phyloP scores from a whole-genome alignment of 768 basidiomycete species.

The Zangia roseola region DNA sequence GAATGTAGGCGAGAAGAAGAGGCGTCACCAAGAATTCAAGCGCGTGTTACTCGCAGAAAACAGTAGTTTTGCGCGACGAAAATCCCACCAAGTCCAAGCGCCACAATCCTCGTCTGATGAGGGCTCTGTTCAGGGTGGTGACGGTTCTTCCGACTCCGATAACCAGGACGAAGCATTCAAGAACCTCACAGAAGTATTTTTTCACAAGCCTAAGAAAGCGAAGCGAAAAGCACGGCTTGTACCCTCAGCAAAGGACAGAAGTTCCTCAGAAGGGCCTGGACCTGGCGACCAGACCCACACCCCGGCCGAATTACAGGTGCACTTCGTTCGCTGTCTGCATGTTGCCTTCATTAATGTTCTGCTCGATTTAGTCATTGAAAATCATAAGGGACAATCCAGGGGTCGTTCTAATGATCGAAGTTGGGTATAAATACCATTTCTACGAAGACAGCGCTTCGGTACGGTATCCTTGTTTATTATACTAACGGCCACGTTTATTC shows the following conservation, averaged over 20 bases:
- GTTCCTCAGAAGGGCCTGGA: slow-evolving; percentile 46
- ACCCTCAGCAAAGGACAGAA: slow-evolving; percentile 31
- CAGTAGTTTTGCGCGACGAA: slow-evolving; percentile 32
- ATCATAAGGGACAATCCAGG: slow-evolving; percentile 66
- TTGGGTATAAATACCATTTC: slow-evolving; percentile 83
- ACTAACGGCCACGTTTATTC: slow-evolving; percentile 5
- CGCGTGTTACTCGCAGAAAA: slow-evolving; percentile 51
- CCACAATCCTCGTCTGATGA: slow-evolving; percentile 23
- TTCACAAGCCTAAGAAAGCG: slow-evolving; percentile 32
- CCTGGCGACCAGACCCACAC: slow-evolving; percentile 73
- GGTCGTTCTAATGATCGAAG: slow-evolving; percentile 73
- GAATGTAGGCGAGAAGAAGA: slow-evolving; percentile 48
- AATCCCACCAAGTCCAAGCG: slow-evolving; percentile 8
- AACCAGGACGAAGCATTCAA: slow-evolving; percentile 49
- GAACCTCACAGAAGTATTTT: slow-evolving; percentile 48
- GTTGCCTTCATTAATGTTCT: neutral
- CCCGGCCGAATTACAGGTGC: slow-evolving; percentile 70
- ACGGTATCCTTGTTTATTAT: slow-evolving; percentile 2
- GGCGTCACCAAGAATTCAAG: slow-evolving; percentile 48
- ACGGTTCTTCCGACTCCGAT: slow-evolving; percentile 32
- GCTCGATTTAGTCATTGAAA: slow-evolving; percentile 33
- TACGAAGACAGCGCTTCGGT: slow-evolving; percentile 85
- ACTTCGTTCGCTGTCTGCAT: slow-evolving; percentile 1
- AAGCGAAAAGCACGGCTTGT: slow-evolving; percentile 37
- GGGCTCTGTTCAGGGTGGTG: slow-evolving; percentile 25